Evolutionary conservation across 2,329 filamentous ascomycete genomes (phyloP).

Genomic region (Ascocoryne sarcoides): DNA sequence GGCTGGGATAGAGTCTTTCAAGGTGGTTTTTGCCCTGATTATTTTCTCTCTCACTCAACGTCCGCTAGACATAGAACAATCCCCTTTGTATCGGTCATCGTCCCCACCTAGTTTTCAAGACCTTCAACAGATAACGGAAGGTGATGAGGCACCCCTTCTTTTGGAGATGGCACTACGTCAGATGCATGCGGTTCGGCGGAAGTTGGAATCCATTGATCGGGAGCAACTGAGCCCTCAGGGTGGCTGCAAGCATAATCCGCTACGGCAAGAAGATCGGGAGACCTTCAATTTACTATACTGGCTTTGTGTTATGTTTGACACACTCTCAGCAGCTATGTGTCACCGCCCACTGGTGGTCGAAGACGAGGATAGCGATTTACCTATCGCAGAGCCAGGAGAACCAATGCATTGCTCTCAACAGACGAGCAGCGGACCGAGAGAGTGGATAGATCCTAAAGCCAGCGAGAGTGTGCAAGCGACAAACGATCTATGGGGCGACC

Average conservation of each 20-base stretch:
- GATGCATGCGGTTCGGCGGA: slow-evolving; percentile 4
- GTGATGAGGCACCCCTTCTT: slow-evolving; percentile 6
- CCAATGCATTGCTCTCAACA: no score
- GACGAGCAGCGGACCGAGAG: no score
- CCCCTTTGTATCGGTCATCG: no score
- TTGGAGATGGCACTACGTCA: slow-evolving; percentile 10
- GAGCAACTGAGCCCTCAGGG: no score
- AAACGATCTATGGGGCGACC: no score
- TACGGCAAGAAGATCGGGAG: slow-evolving; percentile 31
- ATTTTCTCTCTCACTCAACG: slow-evolving; percentile 13
- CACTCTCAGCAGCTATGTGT: slow-evolving; percentile 45
- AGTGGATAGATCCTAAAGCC: no score
- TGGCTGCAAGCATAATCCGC: slow-evolving; percentile 10
- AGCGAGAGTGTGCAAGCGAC: no score
- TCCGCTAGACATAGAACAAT: slow-evolving; percentile 8
- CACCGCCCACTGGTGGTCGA: slow-evolving; percentile 36
- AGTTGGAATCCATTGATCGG: no score
- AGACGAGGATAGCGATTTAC: slow-evolving; percentile 36
- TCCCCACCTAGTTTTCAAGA: no score
- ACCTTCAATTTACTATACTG: slow-evolving; percentile 48
- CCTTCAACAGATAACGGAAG: slow-evolving; percentile 1
- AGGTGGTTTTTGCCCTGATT: slow-evolving; percentile 15
- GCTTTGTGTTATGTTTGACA: slow-evolving; percentile 52
- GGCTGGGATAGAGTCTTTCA: slow-evolving; percentile 12
- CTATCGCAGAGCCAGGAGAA: neutral